Evolutionary conservation across 345 rosid species (phyloP), one percentile per base, ranked within the genome.

Genomic region (Punica granatum): DNA sequence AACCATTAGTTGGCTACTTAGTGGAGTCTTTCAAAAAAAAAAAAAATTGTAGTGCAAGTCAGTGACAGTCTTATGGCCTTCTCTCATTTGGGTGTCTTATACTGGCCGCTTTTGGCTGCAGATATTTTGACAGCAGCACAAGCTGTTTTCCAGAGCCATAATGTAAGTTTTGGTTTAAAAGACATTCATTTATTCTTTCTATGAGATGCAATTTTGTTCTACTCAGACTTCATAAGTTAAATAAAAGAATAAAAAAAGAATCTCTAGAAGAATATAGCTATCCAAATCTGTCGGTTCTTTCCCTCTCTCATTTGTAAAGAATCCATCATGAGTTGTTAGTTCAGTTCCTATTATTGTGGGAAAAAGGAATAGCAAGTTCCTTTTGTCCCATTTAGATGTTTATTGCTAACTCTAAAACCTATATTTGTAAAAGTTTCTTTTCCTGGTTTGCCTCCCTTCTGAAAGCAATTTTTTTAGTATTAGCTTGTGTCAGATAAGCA

Each of bases 81-180:
- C 25, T 66, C 15, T 56, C 32, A 62, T 26, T 26, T 30, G 0
- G 9, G 44, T 60, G 71, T 72, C 73, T 44, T 56, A 60, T 26
- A 25, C 49, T 42, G 48, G 60, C 75, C 69, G 59, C 72, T 46
- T 82, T 64, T 70, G 65, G 60, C 61, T 78, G 77, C 96, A 95
- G 99, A 90, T 84, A 74, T 85, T 73, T 74, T 95, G 83, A 83
- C 98, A 28, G 97, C 91, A 53, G 98, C 96, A 28, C 86, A 88
- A 78, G 86, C 91, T 65, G 80, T 86, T 77, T 87, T 87, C 84
- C 96, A 82, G 77, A 78, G 67, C 82, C 88, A 84, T 48, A 82
- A 76, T 77, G 99, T 95, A 71, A 95, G 99, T 76, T 61, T 54
- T 34, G 49, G 39, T 65, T 32, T 53, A 30, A 30, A 6, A 54